A percentile compares a stretch with the other conserved stretches of the same genome.
These are phyloP conservation scores for Aspergillus sclerotiicarbonarius DNA, from an alignment of 495 filamentous ascomycete species.

Conservation along the genomic window DNA sequence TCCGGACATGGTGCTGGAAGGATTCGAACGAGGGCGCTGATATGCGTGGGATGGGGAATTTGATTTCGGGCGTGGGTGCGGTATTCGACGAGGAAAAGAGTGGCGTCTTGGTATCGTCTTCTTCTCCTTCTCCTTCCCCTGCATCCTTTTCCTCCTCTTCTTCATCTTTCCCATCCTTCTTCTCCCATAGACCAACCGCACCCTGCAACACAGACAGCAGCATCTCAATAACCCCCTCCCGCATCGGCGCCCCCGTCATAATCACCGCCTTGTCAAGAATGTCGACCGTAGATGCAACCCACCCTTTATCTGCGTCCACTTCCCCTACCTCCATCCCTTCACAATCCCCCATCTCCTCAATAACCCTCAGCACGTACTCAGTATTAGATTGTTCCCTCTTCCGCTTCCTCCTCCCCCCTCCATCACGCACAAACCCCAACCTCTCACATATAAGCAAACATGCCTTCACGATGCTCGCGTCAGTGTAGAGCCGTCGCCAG, in stretches of 20 bases:
- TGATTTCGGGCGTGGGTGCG: constrained; percentile 33
- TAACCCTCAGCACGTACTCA: background rate
- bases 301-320: constrained; percentile 19
- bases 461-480: constrained; percentile 68
- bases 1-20: constrained; percentile 64
- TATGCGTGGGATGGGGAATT: constrained; percentile 34
- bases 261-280: constrained; percentile 78
- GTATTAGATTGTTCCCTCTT: background rate
- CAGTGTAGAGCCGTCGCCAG: constrained; percentile 77
- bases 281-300: constrained; percentile 51
- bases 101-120: constrained; percentile 15
- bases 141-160: background rate
- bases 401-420: background rate
- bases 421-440: constrained; percentile 13
- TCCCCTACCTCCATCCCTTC: background rate
- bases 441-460: constrained; percentile 36
- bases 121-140: background rate
- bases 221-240: constrained; percentile 59
- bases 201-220: constrained; percentile 32
- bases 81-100: constrained; percentile 44
- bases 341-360: background rate
- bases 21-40: constrained; percentile 51
- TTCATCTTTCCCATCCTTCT: background rate
- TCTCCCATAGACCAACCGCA: constrained; percentile 4
- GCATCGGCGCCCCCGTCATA: constrained; percentile 69